Evolutionary conservation across 1,284 basidiomycete genomes (phyloP).

Genomic region (Cutaneotrichosporon spelunceum): DNA sequence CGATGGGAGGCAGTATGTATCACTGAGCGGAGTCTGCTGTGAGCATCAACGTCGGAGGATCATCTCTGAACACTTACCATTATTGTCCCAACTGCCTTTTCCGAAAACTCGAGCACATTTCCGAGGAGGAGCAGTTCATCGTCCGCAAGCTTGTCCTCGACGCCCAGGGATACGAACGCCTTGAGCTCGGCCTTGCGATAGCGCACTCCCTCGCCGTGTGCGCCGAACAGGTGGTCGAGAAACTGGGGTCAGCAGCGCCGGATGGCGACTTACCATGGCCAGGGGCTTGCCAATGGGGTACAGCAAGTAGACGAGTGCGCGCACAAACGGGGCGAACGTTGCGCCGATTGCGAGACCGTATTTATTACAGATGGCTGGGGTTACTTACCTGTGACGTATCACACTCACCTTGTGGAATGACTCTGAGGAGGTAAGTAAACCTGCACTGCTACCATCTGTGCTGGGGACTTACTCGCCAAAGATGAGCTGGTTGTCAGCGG

Average conservation of each 20-base stretch:
- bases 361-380: slow-evolving; percentile 53
- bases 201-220: slow-evolving; percentile 58
- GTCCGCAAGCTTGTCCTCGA: slow-evolving; percentile 73
- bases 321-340: slow-evolving; percentile 54
- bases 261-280: slow-evolving; percentile 31
- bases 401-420: slow-evolving; percentile 44
- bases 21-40: slow-evolving; percentile 50
- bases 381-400: background rate
- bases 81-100: slow-evolving; percentile 71
- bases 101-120: slow-evolving; percentile 75
- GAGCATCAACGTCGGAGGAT: slow-evolving; percentile 4
- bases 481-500: slow-evolving; percentile 18
- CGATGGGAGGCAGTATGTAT: slow-evolving; percentile 52
- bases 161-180: slow-evolving; percentile 68
- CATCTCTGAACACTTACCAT: slow-evolving; percentile 55
- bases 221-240: slow-evolving; percentile 54
- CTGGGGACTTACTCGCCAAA: slow-evolving; percentile 24
- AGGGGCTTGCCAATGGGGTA: slow-evolving; percentile 54
- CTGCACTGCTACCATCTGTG: background rate
- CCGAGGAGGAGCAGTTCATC: slow-evolving; percentile 81
- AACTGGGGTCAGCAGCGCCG: slow-evolving; percentile 43
- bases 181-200: slow-evolving; percentile 89
- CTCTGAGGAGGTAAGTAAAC: slow-evolving; percentile 27
- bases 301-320: slow-evolving; percentile 49
- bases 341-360: slow-evolving; percentile 56